Evolutionary conservation across 2,329 filamentous ascomycete species (phyloP).

Genomic region (Colletotrichum chrysophilum): DNA sequence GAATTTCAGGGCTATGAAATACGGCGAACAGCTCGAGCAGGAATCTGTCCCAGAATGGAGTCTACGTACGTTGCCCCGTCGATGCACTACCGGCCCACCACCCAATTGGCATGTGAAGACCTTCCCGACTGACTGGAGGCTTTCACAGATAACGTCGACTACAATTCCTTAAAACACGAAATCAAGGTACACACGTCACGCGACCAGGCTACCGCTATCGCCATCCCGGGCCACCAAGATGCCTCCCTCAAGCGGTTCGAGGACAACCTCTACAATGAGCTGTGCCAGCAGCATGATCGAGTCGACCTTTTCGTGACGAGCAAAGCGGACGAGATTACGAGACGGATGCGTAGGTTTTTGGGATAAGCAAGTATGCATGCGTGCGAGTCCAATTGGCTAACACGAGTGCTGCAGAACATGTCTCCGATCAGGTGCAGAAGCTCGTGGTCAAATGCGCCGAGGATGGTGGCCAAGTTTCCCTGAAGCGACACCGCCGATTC

Average conservation of each 20-base stretch:
- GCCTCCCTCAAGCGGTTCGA: constrained; percentile 68
- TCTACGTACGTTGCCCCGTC: constrained; percentile 58
- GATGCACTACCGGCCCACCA: neutral
- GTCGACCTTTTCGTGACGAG: constrained; percentile 80
- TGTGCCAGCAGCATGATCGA: constrained; percentile 77
- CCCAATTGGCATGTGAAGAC: neutral
- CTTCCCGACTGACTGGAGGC: neutral
- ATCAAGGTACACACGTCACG: constrained; percentile 82
- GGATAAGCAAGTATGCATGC: neutral
- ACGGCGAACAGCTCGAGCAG: constrained; percentile 74
- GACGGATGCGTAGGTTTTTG: constrained; percentile 61
- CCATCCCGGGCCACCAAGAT: constrained; percentile 75
- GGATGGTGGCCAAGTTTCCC: constrained; percentile 36
- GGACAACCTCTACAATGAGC: constrained; percentile 71
- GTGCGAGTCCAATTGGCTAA: neutral
- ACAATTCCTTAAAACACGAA: constrained; percentile 83
- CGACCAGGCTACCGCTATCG: constrained; percentile 71
- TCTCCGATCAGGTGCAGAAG: constrained; percentile 52
- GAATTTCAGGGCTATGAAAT: constrained; percentile 64
- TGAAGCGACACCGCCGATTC: constrained; percentile 57
- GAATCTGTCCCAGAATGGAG: constrained; percentile 85
- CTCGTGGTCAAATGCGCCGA: constrained; percentile 49
- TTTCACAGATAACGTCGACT: constrained; percentile 79
- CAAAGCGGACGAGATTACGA: constrained; percentile 79
- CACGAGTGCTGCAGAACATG: constrained; percentile 44